phyloP scores from a whole-genome alignment of 2,329 filamentous ascomycete genomes.

The Lizonia empirigonia region DNA sequence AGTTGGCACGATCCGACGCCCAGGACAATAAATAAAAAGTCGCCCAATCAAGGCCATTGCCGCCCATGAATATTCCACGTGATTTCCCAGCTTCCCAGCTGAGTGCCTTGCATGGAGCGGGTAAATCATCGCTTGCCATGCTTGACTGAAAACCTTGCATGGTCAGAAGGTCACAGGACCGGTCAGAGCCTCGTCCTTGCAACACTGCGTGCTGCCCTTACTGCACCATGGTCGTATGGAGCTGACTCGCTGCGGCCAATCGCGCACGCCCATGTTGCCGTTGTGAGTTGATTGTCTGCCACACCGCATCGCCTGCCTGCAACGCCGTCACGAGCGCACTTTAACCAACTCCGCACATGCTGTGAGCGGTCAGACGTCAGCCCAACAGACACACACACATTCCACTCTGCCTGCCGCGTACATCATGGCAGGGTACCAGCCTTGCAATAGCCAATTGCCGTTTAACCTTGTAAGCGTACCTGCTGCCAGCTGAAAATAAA shows the following conservation, averaged over 20 bases:
- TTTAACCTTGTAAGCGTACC: background rate
- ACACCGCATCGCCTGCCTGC: constrained; percentile 38
- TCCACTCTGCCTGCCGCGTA: background rate
- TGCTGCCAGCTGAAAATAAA: background rate
- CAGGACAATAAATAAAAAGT: constrained; percentile 26
- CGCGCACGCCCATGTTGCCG: constrained; percentile 23
- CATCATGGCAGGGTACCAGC: constrained; percentile 18
- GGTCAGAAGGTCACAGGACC: constrained; percentile 45
- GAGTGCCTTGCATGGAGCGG: constrained; percentile 46
- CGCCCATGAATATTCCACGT: constrained; percentile 18
- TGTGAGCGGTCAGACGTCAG: constrained; percentile 24
- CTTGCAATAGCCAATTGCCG: constrained; percentile 15
- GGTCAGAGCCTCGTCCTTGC: constrained; percentile 33
- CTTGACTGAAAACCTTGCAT: constrained; percentile 34
- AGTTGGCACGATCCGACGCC: constrained; percentile 27
- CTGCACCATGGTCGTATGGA: constrained; percentile 26
- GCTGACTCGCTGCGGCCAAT: constrained; percentile 38
- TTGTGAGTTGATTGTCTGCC: constrained; percentile 45
- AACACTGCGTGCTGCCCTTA: constrained; percentile 18
- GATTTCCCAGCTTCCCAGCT: constrained; percentile 22
- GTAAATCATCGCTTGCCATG: constrained; percentile 39
- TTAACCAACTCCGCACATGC: constrained; percentile 30
- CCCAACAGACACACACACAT: constrained; percentile 4
- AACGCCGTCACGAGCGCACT: constrained; percentile 31
- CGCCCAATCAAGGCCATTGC: constrained; percentile 32